phyloP scores from a whole-genome alignment of 192 early-diverging fungal genomes.

The Backusella parvicylindrica region DNA sequence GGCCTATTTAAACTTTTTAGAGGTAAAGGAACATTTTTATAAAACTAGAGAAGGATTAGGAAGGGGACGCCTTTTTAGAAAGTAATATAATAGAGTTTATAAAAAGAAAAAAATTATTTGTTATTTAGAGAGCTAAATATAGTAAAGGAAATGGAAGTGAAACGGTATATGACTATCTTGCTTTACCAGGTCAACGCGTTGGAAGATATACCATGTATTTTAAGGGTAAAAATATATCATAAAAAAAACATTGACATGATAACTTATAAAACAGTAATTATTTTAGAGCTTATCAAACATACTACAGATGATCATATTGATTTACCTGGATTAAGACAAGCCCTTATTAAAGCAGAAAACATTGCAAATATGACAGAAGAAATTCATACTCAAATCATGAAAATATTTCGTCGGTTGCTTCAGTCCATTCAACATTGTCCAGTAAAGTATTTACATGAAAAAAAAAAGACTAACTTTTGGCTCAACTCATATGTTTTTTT shows the following conservation, averaged over 20 bases:
- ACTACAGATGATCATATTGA: conserved; percentile 18
- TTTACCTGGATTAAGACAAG: conserved; percentile 7
- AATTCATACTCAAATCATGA: conserved; percentile 26
- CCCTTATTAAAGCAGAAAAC: conserved; percentile 23
- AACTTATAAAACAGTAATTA: too few species aligned
- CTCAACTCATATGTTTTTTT: not conserved
- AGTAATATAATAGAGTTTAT: not conserved
- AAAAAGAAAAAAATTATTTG: not conserved
- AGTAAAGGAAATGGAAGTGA: conserved; percentile 53
- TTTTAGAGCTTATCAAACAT: conserved; percentile 23
- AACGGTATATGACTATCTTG: conserved; percentile 33
- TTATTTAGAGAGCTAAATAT: conserved; percentile 35
- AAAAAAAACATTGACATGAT: too few species aligned
- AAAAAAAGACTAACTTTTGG: not conserved
- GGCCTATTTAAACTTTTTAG: conserved; percentile 14
- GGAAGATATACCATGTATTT: conserved; percentile 29
- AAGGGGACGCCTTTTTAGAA: not conserved
- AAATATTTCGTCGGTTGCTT: conserved; percentile 32
- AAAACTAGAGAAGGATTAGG: not conserved
- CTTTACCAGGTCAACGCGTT: conserved; percentile 29
- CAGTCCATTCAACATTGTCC: conserved; percentile 29
- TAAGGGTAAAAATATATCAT: conserved; percentile 9
- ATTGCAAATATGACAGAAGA: conserved; percentile 36
- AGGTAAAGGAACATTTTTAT: too few species aligned
- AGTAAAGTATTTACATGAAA: too few species aligned